Percentiles rank a stretch among this genome's conserved stretches.
Conservation (phyloP, 2,329 filamentous ascomycete species). For the Trichophyton verrucosum region DNA sequence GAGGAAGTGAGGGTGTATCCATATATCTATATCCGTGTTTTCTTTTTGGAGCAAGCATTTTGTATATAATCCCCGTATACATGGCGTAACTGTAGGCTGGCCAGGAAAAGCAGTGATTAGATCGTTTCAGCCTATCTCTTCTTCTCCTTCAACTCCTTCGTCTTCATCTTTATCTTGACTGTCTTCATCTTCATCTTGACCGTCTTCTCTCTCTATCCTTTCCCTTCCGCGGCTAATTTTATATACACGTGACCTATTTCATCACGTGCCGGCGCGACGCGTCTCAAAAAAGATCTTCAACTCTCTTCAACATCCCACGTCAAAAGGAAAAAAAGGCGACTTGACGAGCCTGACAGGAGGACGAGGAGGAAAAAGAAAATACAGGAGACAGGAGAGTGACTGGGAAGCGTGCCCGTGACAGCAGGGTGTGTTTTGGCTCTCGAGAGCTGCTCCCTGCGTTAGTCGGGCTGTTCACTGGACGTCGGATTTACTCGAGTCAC, state of each 20-base stretch:
- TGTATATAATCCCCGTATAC: background rate
- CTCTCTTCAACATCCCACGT: background rate
- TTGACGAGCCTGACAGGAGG: background rate
- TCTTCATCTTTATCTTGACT: background rate
- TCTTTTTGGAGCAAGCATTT: background rate
- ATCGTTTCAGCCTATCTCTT: no score
- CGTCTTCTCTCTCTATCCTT: background rate
- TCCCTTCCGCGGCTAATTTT: background rate
- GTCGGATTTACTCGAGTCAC: background rate
- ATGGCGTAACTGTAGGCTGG: background rate
- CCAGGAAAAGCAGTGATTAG: background rate
- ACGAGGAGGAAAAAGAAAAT: background rate
- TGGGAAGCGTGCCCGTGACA: background rate
- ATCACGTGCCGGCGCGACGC: conserved; percentile 5
- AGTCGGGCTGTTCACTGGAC: background rate
- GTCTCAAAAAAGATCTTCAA: background rate
- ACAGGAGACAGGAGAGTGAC: background rate
- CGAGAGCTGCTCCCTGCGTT: background rate
- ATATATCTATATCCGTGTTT: background rate
- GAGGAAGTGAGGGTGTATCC: conserved; percentile 22
- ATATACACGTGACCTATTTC: conserved; percentile 3
- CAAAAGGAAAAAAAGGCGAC: background rate
- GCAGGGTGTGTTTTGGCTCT: background rate
- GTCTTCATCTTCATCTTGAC: background rate
- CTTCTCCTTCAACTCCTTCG: no score